Evolutionary conservation across 768 basidiomycete species (phyloP).

Genomic region (Lactifluus piperatus): DNA sequence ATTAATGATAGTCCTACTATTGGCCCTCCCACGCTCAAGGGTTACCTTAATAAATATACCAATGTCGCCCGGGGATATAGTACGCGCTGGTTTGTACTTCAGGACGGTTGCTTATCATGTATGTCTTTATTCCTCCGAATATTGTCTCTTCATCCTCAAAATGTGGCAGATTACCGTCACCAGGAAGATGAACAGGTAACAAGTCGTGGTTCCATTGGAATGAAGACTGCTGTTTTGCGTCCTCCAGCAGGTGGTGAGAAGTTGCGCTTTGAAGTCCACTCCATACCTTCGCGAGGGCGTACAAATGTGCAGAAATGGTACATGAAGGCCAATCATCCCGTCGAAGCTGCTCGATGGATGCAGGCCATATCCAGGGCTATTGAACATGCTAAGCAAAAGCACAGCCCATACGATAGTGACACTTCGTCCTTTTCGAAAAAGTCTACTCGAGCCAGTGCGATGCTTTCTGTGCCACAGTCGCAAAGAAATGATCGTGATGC

Average conservation of each 20-base stretch:
- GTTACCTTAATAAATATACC: conserved; percentile 85
- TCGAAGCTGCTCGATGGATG: conserved; percentile 84
- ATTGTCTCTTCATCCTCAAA: background rate
- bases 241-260: conserved; percentile 43
- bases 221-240: conserved; percentile 69
- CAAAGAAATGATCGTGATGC: conserved; percentile 8
- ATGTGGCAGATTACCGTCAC: conserved; percentile 58
- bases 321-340: conserved; percentile 78
- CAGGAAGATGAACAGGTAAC: conserved; percentile 86
- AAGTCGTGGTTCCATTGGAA: conserved; percentile 79
- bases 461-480: conserved; percentile 7
- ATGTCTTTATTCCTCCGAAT: conserved; percentile 25
- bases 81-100: conserved; percentile 87
- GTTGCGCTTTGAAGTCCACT: conserved; percentile 77
- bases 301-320: conserved; percentile 64
- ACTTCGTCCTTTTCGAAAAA: conserved; percentile 23
- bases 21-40: conserved; percentile 57
- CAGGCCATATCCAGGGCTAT: conserved; percentile 66
- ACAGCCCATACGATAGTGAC: conserved; percentile 36
- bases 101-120: conserved; percentile 82
- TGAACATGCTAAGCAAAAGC: conserved; percentile 53
- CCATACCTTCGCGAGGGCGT: conserved; percentile 42
- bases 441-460: conserved; percentile 13
- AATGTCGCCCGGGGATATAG: conserved; percentile 89
- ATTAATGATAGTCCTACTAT: conserved; percentile 38